These are phyloP conservation scores for Ilyonectria robusta DNA, from an alignment of 2,329 filamentous ascomycete genomes.

Conservation along the genomic window DNA sequence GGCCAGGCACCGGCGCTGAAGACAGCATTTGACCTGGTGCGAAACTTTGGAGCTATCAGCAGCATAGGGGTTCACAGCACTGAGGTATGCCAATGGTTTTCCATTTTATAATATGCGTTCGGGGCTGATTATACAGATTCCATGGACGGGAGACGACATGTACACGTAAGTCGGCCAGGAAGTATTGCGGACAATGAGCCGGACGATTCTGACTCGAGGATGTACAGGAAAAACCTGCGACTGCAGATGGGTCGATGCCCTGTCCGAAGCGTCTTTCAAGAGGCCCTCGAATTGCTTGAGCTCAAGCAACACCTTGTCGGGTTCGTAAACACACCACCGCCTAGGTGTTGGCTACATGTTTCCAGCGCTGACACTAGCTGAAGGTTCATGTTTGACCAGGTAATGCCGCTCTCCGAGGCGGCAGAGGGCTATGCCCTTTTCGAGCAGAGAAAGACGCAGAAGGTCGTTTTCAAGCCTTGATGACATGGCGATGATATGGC, in stretches of 20 bases:
- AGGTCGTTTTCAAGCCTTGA: conserved; percentile 77
- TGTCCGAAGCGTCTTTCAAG: conserved; percentile 77
- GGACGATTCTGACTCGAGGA: conserved; percentile 37
- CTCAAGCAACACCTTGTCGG: conserved; percentile 76
- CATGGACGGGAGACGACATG: conserved; percentile 75
- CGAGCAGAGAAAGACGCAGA: conserved; percentile 80
- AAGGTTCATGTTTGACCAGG: conserved; percentile 83
- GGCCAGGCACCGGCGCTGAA: conserved; percentile 77
- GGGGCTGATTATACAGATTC: conserved; percentile 64
- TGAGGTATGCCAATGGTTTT: conserved; percentile 64
- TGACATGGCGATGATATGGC: not conserved
- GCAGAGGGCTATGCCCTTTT: conserved; percentile 80
- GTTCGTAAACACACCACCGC: conserved; percentile 60
- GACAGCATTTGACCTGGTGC: conserved; percentile 79
- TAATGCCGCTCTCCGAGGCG: conserved; percentile 78
- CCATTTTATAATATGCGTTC: not conserved
- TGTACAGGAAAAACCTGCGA: conserved; percentile 75
- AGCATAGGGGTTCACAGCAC: conserved; percentile 84
- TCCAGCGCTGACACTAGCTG: conserved; percentile 23
- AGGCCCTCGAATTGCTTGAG: conserved; percentile 75
- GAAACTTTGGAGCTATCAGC: conserved; percentile 81
- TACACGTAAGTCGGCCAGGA: conserved; percentile 61
- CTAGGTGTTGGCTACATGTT: not conserved
- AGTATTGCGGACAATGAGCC: conserved; percentile 22
- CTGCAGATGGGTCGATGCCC: conserved; percentile 85